A percentile compares a stretch with the other conserved stretches of the same genome.
Conservation (phyloP, 2,329 filamentous ascomycete genomes). For the Aspergillus sojae region DNA sequence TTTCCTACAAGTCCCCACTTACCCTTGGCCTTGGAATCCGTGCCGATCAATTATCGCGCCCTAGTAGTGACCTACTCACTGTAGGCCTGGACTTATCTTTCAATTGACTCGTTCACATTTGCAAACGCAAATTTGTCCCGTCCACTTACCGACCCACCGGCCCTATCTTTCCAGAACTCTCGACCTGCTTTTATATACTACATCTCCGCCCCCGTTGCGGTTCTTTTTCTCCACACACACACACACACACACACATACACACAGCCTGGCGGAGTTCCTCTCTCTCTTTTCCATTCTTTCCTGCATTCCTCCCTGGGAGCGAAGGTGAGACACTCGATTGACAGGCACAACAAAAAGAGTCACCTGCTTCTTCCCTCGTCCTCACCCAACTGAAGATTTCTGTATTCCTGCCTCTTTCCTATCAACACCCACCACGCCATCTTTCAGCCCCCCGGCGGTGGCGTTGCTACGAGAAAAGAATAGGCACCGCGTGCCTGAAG, state of each 20-base stretch:
- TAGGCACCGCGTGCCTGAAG: background rate
- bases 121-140: slow-evolving; percentile 13
- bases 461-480: background rate
- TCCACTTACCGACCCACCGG: slow-evolving; percentile 11
- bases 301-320: background rate
- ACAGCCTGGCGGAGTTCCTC: slow-evolving; percentile 24
- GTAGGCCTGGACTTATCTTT: slow-evolving; percentile 8
- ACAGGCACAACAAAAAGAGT: background rate
- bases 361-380: background rate
- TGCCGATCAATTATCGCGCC: slow-evolving; percentile 9
- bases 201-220: slow-evolving; percentile 15
- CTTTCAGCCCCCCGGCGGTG: slow-evolving; percentile 7
- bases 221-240: slow-evolving; percentile 25
- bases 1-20: background rate
- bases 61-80: background rate
- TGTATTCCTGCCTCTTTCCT: background rate
- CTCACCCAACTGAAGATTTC: background rate
- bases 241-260: background rate
- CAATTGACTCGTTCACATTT: slow-evolving; percentile 9
- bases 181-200: slow-evolving; percentile 21
- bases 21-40: slow-evolving; percentile 1
- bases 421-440: slow-evolving; percentile 5
- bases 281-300: slow-evolving; percentile 1
- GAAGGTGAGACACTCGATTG: background rate
- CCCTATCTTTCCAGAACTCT: slow-evolving; percentile 17